phyloP scores from a whole-genome alignment of 2,329 filamentous ascomycete genomes.

The Escovopsis sp. region DNA sequence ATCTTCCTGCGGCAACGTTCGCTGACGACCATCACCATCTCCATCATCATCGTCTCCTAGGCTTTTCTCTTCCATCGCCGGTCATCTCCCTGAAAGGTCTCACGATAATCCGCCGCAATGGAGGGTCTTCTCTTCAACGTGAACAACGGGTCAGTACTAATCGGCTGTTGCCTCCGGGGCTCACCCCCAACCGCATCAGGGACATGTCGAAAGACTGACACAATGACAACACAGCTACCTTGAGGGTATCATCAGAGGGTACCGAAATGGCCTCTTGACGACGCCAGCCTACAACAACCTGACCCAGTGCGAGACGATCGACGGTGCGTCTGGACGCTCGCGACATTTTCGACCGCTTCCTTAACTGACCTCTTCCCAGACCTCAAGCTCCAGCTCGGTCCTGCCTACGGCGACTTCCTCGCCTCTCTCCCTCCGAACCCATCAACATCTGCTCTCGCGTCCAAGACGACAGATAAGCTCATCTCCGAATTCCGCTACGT shows the following conservation, averaged over 20 bases:
- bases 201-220: slow-evolving; percentile 1
- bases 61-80: too few relatives aligned
- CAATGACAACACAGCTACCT: slow-evolving; percentile 52
- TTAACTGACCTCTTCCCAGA: slow-evolving; percentile 38
- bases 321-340: slow-evolving; percentile 44
- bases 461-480: slow-evolving; percentile 94
- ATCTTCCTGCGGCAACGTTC: too few relatives aligned
- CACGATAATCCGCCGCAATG: slow-evolving; percentile 34
- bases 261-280: slow-evolving; percentile 86
- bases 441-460: slow-evolving; percentile 85
- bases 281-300: slow-evolving; percentile 86
- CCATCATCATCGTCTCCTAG: too few relatives aligned
- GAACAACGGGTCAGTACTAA: slow-evolving; percentile 60
- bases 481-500: slow-evolving; percentile 96
- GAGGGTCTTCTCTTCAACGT: slow-evolving; percentile 92
- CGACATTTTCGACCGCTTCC: neutral
- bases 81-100: too few relatives aligned
- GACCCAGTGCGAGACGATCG: slow-evolving; percentile 94
- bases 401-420: slow-evolving; percentile 94
- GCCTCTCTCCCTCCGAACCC: slow-evolving; percentile 87
- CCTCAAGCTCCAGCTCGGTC: slow-evolving; percentile 92
- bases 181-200: neutral
- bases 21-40: too few relatives aligned
- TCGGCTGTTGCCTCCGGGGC: neutral
- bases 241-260: slow-evolving; percentile 93